Evolutionary conservation across 140 eudicot species (phyloP).

Genomic region (Flaveria floridana): DNA sequence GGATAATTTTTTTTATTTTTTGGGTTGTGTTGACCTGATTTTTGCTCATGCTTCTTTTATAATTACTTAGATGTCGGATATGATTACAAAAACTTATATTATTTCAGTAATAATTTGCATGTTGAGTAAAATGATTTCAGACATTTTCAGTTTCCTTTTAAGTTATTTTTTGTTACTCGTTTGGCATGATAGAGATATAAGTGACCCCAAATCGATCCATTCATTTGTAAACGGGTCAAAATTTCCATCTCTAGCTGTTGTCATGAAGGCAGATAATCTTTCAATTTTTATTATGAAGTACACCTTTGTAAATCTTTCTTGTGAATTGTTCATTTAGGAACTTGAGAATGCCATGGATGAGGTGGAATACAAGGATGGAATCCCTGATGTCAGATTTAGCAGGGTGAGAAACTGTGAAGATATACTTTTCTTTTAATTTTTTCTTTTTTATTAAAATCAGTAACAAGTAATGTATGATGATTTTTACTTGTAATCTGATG

Average conservation of each 20-base stretch:
- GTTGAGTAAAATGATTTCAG: conserved; percentile 1
- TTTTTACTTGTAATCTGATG: conserved; percentile 12
- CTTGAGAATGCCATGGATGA: conserved; percentile 75
- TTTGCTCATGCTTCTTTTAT: not conserved
- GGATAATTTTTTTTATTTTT: not conserved
- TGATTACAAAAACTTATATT: not conserved
- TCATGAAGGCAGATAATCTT: conserved; percentile 15
- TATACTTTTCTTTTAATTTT: not conserved
- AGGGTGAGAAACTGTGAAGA: conserved; percentile 51
- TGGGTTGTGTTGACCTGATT: not conserved
- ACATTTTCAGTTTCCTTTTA: not conserved
- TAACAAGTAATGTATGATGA: not conserved
- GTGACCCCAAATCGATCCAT: not conserved
- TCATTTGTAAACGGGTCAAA: not conserved
- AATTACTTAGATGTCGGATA: conserved; percentile 1
- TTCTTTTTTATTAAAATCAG: not conserved
- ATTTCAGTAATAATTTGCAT: not conserved
- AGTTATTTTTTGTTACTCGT: not conserved
- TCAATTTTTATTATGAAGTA: not conserved
- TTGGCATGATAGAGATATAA: conserved; percentile 9
- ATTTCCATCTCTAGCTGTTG: conserved; percentile 15
- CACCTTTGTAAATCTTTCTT: conserved; percentile 22
- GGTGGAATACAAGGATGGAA: conserved; percentile 66
- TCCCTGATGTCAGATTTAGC: conserved; percentile 89
- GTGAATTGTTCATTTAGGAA: conserved; percentile 56